Evolutionary conservation across 2,329 filamentous ascomycete species (phyloP), one percentile per base, ranked within the genome.

Genomic region (Madurella mycetomatis): DNA sequence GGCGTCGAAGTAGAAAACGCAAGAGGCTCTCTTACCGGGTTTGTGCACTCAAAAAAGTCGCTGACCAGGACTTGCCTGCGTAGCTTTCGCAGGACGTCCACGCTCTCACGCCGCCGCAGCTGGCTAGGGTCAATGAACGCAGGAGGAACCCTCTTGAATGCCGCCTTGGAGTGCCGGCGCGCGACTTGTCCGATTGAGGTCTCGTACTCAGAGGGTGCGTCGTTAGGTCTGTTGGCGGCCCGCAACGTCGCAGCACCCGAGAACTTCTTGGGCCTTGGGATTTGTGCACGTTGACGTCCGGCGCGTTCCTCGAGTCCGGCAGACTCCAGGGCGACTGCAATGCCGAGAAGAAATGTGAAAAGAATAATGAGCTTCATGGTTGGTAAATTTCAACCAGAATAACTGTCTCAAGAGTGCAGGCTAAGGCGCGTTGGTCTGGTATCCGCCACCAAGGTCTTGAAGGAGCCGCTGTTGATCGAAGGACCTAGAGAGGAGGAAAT

Each of bases 21-120:
- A 30, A 17, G n/a, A 17, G 37, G n/a, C 11, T 25, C 18, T 56
- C 66, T 34, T 66, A 72, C 69, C 37, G 66, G 54, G 51, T 62
- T 65, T 17, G 61, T 59, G 52, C 70, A 72, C 57, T 71, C 69
- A 37, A 64, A 72, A 48, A 71, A 71, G 54, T 69, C 68, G 17
- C 56, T 57, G 15, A 64, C 56, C 18, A 59, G 47, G 39, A 52
- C 30, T 49, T 65, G 62, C 39, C 60, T 55, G 34, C 61, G 60
- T 12, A 62, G 54, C n/a, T 58, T 61, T 25, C 56, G 60, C 9
- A 59, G 41, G 16, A 49, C 57, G 19, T 55, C 54, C 18, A 56
- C 54, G 34, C 55, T 58, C 4, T 65, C 53, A 16, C 52, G 52
- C 13, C 58, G 58, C 31, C 39, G 56, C 41, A 41, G 51, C 8